Conservation (phyloP, 1,139 yeast species). For the Scheffersomyces stambukii region DNA sequence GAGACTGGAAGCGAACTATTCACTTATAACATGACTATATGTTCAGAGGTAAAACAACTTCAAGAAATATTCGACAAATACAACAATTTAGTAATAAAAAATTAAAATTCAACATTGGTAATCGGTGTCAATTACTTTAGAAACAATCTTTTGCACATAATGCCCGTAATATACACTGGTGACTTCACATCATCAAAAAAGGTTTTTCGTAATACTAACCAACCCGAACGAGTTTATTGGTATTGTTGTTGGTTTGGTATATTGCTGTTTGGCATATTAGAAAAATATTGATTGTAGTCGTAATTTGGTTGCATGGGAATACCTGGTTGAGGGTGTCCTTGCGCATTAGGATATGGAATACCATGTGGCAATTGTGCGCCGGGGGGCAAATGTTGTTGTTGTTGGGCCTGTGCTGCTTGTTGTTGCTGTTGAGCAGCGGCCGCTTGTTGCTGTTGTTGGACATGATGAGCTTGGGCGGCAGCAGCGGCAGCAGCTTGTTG, state of each 20-base stretch:
- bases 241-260: conserved; percentile 42
- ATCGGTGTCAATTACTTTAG: too few relatives aligned
- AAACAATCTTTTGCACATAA: too few relatives aligned
- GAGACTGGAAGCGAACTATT: too few relatives aligned
- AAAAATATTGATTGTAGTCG: conserved; percentile 55
- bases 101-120: too few relatives aligned
- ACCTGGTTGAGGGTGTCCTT: conserved; percentile 10
- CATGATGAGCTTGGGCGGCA: conserved; percentile 9
- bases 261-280: conserved; percentile 49
- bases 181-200: background rate
- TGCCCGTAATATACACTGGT: too few relatives aligned
- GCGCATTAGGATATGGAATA: conserved; percentile 22
- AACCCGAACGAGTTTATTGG: conserved; percentile 16
- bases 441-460: conserved; percentile 27
- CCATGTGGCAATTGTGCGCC: conserved; percentile 28
- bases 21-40: too few relatives aligned
- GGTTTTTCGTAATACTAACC: too few relatives aligned
- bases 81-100: too few relatives aligned
- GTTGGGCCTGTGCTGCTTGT: conserved; percentile 5
- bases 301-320: conserved; percentile 19
- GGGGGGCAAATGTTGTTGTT: conserved; percentile 40
- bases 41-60: too few relatives aligned
- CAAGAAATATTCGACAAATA: too few relatives aligned
- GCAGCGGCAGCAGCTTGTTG: conserved; percentile 23
- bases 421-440: conserved; percentile 25